A percentile compares a stretch with the other conserved stretches of the same genome.
These are phyloP conservation scores for Hibiscus tridactylites DNA, from an alignment of 345 rosid species.

Conservation along the genomic window DNA sequence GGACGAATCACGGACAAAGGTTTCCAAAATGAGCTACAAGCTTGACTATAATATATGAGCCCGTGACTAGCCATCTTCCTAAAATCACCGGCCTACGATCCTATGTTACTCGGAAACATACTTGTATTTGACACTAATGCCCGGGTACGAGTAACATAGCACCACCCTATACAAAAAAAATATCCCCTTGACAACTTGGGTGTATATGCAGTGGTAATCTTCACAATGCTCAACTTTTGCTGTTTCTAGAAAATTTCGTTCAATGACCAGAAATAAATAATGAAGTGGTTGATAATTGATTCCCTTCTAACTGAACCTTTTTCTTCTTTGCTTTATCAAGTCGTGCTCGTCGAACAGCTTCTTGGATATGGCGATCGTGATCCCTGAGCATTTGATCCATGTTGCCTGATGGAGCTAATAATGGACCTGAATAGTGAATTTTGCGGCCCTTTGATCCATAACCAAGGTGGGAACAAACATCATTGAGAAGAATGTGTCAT, in stretches of 20 bases:
- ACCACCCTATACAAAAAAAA: conserved; percentile 34
- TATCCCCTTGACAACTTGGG: conserved; percentile 7
- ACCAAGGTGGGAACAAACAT: conserved; percentile 44
- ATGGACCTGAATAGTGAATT: conserved; percentile 92
- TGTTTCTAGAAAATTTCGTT: conserved; percentile 17
- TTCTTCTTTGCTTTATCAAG: conserved; percentile 75
- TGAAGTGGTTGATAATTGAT: conserved; percentile 50
- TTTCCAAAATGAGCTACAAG: conserved; percentile 15
- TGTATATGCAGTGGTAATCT: conserved; percentile 17
- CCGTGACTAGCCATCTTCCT: conserved; percentile 11
- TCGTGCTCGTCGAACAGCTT: conserved; percentile 82
- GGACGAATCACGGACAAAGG: conserved; percentile 10
- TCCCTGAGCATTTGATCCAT: conserved; percentile 94
- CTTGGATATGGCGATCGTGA: conserved; percentile 96
- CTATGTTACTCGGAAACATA: neutral
- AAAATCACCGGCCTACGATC: neutral
- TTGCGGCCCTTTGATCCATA: conserved; percentile 89
- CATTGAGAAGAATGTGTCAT: neutral
- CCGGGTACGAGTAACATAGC: neutral
- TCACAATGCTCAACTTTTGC: conserved; percentile 9
- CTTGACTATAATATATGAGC: conserved; percentile 16
- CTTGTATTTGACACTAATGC: neutral
- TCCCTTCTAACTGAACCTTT: conserved; percentile 58
- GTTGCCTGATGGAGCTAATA: conserved; percentile 77
- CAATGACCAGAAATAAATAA: conserved; percentile 76